phyloP scores from a whole-genome alignment of 2,329 filamentous ascomycete genomes.

The Lachnellula cervina region DNA sequence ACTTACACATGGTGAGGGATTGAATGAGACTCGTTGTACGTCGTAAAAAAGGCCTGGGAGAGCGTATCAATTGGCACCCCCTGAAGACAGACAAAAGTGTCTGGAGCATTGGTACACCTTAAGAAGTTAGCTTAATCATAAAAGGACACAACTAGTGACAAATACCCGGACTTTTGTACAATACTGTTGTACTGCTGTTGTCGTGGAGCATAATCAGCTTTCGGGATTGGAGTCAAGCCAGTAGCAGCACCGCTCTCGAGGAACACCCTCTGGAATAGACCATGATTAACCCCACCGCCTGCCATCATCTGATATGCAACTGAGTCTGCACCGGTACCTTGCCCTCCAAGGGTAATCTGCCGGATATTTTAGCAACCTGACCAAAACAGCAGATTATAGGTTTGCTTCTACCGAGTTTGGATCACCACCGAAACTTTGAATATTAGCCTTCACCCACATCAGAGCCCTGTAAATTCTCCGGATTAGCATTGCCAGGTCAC shows the following conservation, averaged over 20 bases:
- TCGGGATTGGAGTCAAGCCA: constrained; percentile 9
- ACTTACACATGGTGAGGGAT: constrained; percentile 6
- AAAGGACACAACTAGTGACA: not conserved
- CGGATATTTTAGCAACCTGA: not conserved
- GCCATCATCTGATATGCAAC: constrained; percentile 13
- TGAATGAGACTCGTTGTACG: not conserved
- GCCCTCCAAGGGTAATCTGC: constrained; percentile 16
- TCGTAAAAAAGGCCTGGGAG: constrained; percentile 1
- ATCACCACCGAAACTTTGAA: constrained; percentile 41
- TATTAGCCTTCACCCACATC: constrained; percentile 53
- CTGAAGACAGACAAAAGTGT: constrained; percentile 12
- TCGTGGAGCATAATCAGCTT: constrained; percentile 3
- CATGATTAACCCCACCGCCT: not conserved
- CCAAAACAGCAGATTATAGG: not conserved
- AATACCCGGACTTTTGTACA: constrained; percentile 7
- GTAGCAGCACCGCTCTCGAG: constrained; percentile 12
- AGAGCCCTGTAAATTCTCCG: constrained; percentile 34
- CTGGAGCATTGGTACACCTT: constrained; percentile 1
- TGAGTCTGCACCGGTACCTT: constrained; percentile 12
- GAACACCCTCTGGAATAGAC: constrained; percentile 10
- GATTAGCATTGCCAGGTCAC: too few species aligned
- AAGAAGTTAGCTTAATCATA: not conserved
- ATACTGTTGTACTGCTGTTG: constrained; percentile 7
- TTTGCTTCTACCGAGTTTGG: constrained; percentile 29
- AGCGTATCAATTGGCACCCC: constrained; percentile 5